A percentile compares a stretch with the other conserved stretches of the same genome.
These are phyloP conservation scores for Pterula multifida DNA, from an alignment of 1,284 basidiomycete genomes.

Conservation along the genomic window DNA sequence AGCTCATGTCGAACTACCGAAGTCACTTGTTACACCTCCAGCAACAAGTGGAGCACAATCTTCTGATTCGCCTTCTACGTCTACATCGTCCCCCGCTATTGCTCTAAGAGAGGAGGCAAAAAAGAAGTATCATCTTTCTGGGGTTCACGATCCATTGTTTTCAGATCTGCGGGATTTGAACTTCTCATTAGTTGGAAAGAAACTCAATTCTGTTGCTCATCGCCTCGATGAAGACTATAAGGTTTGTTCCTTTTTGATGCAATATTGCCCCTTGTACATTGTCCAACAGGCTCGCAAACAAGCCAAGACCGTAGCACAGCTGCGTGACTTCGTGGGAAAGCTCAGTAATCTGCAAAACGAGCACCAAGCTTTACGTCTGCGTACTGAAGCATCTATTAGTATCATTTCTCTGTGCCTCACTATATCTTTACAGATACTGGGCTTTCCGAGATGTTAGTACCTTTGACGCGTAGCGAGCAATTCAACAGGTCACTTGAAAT, in stretches of 20 bases:
- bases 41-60: constrained; percentile 20
- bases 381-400: constrained; percentile 33
- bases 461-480: constrained; percentile 74
- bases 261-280: not conserved
- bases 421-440: constrained; percentile 62
- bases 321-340: constrained; percentile 92
- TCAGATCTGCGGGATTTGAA: constrained; percentile 83
- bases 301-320: constrained; percentile 86
- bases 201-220: constrained; percentile 73
- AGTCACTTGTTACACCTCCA: constrained; percentile 55
- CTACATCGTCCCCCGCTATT: constrained; percentile 30
- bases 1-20: constrained; percentile 90
- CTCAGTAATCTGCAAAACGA: constrained; percentile 78
- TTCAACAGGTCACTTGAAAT: constrained; percentile 93
- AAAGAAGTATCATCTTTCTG: constrained; percentile 77
- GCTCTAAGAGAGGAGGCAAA: constrained; percentile 65
- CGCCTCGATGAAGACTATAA: constrained; percentile 89
- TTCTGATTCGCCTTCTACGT: constrained; percentile 16
- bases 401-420: constrained; percentile 6
- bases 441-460: constrained; percentile 84
- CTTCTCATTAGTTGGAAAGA: constrained; percentile 85
- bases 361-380: constrained; percentile 80
- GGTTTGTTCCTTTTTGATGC: constrained; percentile 23
- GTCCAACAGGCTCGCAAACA: constrained; percentile 48
- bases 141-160: constrained; percentile 73